Conservation (phyloP, 2,329 filamentous ascomycete species). For the Aspergillus caelatus region DNA sequence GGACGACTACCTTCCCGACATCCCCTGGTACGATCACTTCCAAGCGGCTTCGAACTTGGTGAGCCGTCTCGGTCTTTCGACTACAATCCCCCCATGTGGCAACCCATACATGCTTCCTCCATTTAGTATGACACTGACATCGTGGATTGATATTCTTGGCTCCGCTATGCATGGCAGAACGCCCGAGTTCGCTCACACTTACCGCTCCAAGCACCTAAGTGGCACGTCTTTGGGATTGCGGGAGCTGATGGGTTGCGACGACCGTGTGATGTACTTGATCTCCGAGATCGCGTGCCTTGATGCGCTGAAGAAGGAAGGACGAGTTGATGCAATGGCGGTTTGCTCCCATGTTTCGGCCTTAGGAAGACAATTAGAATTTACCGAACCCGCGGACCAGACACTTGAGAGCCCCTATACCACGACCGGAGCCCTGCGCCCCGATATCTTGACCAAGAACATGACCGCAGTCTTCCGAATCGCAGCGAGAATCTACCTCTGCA, state of each 20-base stretch:
- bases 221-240: slow-evolving; percentile 71
- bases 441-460: slow-evolving; percentile 84
- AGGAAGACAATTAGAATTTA: slow-evolving; percentile 81
- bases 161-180: slow-evolving; percentile 87
- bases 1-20: slow-evolving; percentile 83
- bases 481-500: slow-evolving; percentile 95
- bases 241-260: slow-evolving; percentile 96
- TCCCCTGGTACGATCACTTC: slow-evolving; percentile 97
- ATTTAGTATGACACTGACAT: slow-evolving; percentile 87
- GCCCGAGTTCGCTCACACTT: slow-evolving; percentile 90
- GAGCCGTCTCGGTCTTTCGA: slow-evolving; percentile 78
- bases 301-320: slow-evolving; percentile 77
- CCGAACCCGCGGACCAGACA: slow-evolving; percentile 68
- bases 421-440: slow-evolving; percentile 72
- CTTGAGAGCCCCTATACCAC: slow-evolving; percentile 59
- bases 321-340: slow-evolving; percentile 77
- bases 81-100: slow-evolving; percentile 63
- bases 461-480: slow-evolving; percentile 88
- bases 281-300: slow-evolving; percentile 97
- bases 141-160: slow-evolving; percentile 97
- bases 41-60: slow-evolving; percentile 85
- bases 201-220: slow-evolving; percentile 84
- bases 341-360: slow-evolving; percentile 90
- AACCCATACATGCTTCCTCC: slow-evolving; percentile 68
- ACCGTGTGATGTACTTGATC: slow-evolving; percentile 96